Evolutionary conservation across 768 basidiomycete genomes (phyloP).

Genomic region (Auricularia auricula-judae): DNA sequence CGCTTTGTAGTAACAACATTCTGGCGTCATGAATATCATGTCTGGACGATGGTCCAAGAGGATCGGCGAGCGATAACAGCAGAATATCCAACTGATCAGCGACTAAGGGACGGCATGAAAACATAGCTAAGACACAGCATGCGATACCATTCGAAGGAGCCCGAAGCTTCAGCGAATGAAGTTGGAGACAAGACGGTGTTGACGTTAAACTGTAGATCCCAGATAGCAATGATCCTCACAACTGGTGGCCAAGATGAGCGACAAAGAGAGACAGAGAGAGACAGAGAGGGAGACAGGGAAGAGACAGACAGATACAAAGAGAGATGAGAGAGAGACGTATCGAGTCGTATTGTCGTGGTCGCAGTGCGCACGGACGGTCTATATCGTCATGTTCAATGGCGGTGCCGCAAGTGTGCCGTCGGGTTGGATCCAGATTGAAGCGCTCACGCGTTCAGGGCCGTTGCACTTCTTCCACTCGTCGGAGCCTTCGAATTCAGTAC

Average conservation of each 20-base stretch:
- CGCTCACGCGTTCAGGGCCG: slow-evolving; percentile 18
- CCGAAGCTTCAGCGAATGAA: no score
- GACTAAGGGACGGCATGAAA: no score
- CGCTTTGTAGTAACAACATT: not conserved
- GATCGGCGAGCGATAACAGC: not conserved
- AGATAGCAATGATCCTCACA: no score
- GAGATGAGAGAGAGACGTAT: not conserved
- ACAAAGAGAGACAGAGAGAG: not conserved
- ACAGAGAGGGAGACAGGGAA: not conserved
- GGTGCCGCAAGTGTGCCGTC: slow-evolving; percentile 5
- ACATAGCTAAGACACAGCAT: no score
- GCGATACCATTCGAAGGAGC: no score
- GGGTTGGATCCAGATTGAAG: slow-evolving; percentile 20
- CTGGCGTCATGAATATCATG: not conserved
- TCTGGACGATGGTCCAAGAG: not conserved
- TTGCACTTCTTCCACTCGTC: slow-evolving; percentile 26
- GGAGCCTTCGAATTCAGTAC: slow-evolving; percentile 25
- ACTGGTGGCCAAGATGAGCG: no score
- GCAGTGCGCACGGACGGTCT: not conserved
- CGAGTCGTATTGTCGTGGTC: not conserved
- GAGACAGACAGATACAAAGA: not conserved
- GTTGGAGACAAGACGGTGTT: no score
- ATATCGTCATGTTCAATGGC: not conserved
- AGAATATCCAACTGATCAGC: not conserved
- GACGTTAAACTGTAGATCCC: no score